Evolutionary conservation across 805 yeast genomes (phyloP), one percentile per base, ranked within the genome.

Genomic region (Zygotorulaspora sp.): DNA sequence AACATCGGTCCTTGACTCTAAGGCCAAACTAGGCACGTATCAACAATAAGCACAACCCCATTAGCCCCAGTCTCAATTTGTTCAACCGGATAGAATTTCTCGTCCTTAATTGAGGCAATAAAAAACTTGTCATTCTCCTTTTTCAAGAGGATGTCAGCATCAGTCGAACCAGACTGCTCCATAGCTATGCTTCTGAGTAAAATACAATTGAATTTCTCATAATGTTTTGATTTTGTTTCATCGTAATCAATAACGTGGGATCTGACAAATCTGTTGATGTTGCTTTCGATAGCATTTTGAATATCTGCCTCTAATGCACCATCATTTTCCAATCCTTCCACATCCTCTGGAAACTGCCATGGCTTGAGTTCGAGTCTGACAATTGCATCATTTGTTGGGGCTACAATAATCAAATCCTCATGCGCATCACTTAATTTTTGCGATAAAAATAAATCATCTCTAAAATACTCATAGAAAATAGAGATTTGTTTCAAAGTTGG

Each of bases 281-380:
- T 86, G 11, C 63, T 52, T 14, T 63, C 55, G 4, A 78, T 70
- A 0, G 71, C 62, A 20, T 63, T 58, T 38, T 80, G 87, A 30
- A 72, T 70, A 15, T 68, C 66, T 32, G 58, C 56, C 24, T 70
- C 71, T 17, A 58, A 53, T 15, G 54, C 51, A 1, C 57, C 55
- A 5, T 24, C 21, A 7, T 39, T 14, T 36, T 54, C 61, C 31
- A 55, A 28, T 5, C 24, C 32, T 15, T 66, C 67, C 11, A 76
- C 65, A 4, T 66, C 50, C 6, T 53, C 57, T 0, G 95, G 95
- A 58, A 81, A 86, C 54, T 81, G 80, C 95, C 95, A 87, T 14
- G 95, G 95, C 57, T 85, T 86, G 38, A 57, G 39, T 3, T 59
- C 9, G 32, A 80, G 53, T 2, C 67, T 61, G 21, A 63, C 62